Evolutionary conservation across 345 rosid species (phyloP).

Genomic region (Populus simonii): DNA sequence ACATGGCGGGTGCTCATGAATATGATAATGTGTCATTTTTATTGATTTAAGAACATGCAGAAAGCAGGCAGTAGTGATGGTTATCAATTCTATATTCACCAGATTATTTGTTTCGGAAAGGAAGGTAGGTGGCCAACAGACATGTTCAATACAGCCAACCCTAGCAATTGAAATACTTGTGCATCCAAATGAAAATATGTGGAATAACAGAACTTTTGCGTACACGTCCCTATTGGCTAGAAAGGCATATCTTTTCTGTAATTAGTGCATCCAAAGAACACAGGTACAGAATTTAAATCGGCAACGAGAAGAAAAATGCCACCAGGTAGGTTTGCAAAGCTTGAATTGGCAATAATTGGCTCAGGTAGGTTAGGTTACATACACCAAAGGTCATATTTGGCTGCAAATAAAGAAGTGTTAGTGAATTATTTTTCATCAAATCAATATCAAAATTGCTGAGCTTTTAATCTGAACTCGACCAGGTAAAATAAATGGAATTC

Average conservation of each 20-base stretch:
- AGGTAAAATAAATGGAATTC: not conserved
- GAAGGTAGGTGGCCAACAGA: not conserved
- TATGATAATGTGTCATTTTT: not conserved
- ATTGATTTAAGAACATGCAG: not conserved
- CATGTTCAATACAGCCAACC: not conserved
- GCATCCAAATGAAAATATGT: slow-evolving; percentile 3
- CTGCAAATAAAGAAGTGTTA: slow-evolving; percentile 20
- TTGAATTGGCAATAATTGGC: slow-evolving; percentile 25
- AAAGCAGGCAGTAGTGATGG: not conserved
- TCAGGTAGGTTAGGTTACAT: slow-evolving; percentile 30
- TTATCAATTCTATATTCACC: not conserved
- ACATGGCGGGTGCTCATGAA: too few relatives aligned
- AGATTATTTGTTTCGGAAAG: not conserved
- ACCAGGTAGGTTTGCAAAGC: slow-evolving; percentile 27
- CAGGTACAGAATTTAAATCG: not conserved
- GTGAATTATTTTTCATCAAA: too few relatives aligned
- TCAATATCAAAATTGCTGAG: not conserved
- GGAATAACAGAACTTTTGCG: not conserved
- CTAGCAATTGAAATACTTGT: not conserved
- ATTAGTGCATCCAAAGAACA: not conserved
- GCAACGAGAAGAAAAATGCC: slow-evolving; percentile 13
- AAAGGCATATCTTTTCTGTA: not conserved
- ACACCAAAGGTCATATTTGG: slow-evolving; percentile 47
- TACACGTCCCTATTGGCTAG: not conserved
- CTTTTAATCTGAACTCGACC: not conserved